Conservation (phyloP, 495 filamentous ascomycete species). For the Lasiosphaeris hirsuta region DNA sequence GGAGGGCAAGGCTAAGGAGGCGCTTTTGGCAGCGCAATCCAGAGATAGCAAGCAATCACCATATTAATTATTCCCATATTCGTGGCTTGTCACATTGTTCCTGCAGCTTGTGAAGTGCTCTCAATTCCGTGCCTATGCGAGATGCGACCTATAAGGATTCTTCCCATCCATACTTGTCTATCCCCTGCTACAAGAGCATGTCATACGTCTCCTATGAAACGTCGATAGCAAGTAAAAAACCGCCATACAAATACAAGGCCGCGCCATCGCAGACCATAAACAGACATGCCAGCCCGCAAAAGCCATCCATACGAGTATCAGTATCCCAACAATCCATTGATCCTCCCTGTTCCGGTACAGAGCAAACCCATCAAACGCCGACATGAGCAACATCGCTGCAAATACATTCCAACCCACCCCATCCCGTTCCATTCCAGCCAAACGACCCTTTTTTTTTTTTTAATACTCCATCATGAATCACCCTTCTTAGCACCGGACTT, state of each 20-base stretch:
- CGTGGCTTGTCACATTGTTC: too few relatives aligned
- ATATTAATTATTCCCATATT: too few relatives aligned
- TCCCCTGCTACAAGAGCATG: not conserved
- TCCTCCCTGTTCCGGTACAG: not conserved
- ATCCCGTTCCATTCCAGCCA: constrained; percentile 3
- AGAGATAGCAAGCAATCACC: not conserved
- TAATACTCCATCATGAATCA: not conserved
- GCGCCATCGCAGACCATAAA: constrained; percentile 4
- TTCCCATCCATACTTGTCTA: not conserved
- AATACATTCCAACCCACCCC: not conserved
- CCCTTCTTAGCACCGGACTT: not conserved
- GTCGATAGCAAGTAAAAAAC: constrained; percentile 2
- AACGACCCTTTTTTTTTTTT: not conserved
- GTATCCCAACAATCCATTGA: too few relatives aligned
- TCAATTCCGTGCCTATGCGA: not conserved
- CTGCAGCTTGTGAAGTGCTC: not conserved
- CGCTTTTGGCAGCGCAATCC: constrained; percentile 3
- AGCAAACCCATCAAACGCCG: not conserved
- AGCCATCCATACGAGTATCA: too few relatives aligned
- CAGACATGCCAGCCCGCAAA: not conserved
- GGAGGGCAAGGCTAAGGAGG: constrained; percentile 42
- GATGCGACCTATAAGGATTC: too few relatives aligned
- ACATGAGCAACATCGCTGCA: not conserved
- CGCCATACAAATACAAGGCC: constrained; percentile 2
- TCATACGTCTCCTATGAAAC: not conserved